A percentile compares a stretch with the other conserved stretches of the same genome.
Conservation (phyloP, 441 rosid genomes). For the Bruguiera hainesii region DNA sequence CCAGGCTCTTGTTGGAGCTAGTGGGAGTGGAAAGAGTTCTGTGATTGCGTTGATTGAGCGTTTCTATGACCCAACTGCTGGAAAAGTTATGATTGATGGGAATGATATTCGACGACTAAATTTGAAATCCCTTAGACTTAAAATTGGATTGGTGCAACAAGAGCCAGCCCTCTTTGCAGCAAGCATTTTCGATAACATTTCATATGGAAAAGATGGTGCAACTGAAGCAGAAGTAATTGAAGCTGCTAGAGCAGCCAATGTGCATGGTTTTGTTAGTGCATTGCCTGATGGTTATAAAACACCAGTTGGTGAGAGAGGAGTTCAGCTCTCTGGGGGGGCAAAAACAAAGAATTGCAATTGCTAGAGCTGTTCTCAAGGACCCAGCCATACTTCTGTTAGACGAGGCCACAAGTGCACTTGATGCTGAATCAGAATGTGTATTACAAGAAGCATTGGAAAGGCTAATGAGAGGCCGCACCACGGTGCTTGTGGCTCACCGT, state of each 20-base stretch:
- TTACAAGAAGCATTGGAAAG: slow-evolving; percentile 96
- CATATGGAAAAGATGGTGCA: slow-evolving; percentile 86
- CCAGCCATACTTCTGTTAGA: slow-evolving; percentile 85
- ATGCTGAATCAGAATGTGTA: slow-evolving; percentile 92
- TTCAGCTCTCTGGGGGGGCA: slow-evolving; percentile 95
- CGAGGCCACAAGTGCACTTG: slow-evolving; percentile 96
- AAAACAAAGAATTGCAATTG: slow-evolving; percentile 96
- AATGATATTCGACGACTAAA: slow-evolving; percentile 83
- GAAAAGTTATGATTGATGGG: slow-evolving; percentile 96
- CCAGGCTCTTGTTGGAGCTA: slow-evolving; percentile 97
- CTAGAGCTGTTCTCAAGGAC: slow-evolving; percentile 93
- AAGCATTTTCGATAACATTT: slow-evolving; percentile 91
- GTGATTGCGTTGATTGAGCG: slow-evolving; percentile 92
- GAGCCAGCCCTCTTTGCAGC: slow-evolving; percentile 96
- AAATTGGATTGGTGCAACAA: slow-evolving; percentile 95
- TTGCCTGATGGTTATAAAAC: slow-evolving; percentile 94
- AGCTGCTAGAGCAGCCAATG: slow-evolving; percentile 92
- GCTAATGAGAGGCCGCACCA: slow-evolving; percentile 95
- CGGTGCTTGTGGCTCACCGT: slow-evolving; percentile 92
- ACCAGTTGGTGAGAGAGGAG: slow-evolving; percentile 96
- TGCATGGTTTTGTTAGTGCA: slow-evolving; percentile 86
- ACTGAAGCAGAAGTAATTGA: slow-evolving; percentile 93
- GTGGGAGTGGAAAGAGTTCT: slow-evolving; percentile 97
- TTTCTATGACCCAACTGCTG: slow-evolving; percentile 80
- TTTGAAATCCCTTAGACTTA: slow-evolving; percentile 80